Evolutionary conservation across 2,329 filamentous ascomycete genomes (phyloP), one percentile per base, ranked within the genome.

Genomic region (Dactylellina haptotyla): DNA sequence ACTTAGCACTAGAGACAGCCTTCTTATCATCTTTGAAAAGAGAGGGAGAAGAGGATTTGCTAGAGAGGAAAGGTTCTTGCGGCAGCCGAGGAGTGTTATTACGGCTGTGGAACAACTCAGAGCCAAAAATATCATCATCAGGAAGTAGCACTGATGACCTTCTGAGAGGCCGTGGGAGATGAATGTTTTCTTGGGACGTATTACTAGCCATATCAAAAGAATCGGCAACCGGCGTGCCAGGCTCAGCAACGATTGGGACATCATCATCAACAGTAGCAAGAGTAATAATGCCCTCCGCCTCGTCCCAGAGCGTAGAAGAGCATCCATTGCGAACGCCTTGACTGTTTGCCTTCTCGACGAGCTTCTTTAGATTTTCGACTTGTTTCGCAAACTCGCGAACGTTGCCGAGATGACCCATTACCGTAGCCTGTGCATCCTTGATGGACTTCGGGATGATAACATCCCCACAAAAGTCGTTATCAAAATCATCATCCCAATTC

Each of bases 401-500:
- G 75, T 94, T 88, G n/a, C 90, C 89, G 4, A 93, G 92, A 79
- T 95, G 92, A 0, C 90, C 90, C 76, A 89, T 89, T 5, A 96
- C 90, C 48, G 90, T 94, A 28, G 89, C 89, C 79, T 95, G 92
- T 34, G 90, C 90, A 59, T 92, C 91, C 77, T 90, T 89, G 63
- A 96, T 95, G 1, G 87, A 90, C 76, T 89, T 87, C 0, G 92
- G 92, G 23, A 96, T 89, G n/a, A 89, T 81, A 87, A 92, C 83
- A 30, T 84, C 80, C 26, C 81, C 80, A 34, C 80, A 85, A 10
- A 79, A 78, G 12, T 79, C 78, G 10, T 70, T 77, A 41, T 94
- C 90, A 77, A 96, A 95, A 79, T 96, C 92, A 75, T 93, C 90
- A 77, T 94, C 92, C 92, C 92, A 96, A 78, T 95, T 91, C 79